A percentile compares a stretch with the other conserved stretches of the same genome.
Conservation (phyloP, 371 early-diverging fungal species). For the Mortierella sp. region DNA sequence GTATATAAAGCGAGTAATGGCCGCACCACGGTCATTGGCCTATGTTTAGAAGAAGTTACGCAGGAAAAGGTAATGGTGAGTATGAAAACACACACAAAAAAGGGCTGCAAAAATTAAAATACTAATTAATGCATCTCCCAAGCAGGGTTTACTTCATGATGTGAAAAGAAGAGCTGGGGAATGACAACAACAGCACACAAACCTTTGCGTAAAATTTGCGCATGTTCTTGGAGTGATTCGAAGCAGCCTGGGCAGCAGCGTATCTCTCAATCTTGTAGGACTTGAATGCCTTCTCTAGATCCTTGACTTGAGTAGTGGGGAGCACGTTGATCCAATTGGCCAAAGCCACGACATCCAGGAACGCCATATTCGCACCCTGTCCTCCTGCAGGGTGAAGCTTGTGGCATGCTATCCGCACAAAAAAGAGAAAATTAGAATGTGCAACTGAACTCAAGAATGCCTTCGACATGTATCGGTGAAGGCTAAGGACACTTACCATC, state of each 20-base stretch:
- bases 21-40: too few relatives aligned
- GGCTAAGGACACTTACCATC: conserved; percentile 13
- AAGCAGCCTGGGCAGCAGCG: not conserved
- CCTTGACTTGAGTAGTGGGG: not conserved
- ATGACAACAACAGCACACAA: not conserved
- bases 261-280: not conserved
- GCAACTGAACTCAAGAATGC: too few relatives aligned
- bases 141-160: too few relatives aligned
- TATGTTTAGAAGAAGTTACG: too few relatives aligned
- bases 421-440: not conserved
- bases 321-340: conserved; percentile 5
- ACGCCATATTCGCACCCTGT: not conserved
- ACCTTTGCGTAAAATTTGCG: conserved; percentile 1
- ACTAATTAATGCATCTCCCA: not conserved
- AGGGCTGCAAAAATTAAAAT: not conserved
- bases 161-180: not conserved
- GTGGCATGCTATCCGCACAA: not conserved
- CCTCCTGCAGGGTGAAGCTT: not conserved
- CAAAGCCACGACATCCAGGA: not conserved
- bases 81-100: too few relatives aligned
- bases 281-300: not conserved
- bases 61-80: too few relatives aligned
- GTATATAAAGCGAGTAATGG: not conserved
- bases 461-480: not conserved
- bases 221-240: not conserved